phyloP scores from a whole-genome alignment of 495 filamentous ascomycete species.

The Immersiella caudata region DNA sequence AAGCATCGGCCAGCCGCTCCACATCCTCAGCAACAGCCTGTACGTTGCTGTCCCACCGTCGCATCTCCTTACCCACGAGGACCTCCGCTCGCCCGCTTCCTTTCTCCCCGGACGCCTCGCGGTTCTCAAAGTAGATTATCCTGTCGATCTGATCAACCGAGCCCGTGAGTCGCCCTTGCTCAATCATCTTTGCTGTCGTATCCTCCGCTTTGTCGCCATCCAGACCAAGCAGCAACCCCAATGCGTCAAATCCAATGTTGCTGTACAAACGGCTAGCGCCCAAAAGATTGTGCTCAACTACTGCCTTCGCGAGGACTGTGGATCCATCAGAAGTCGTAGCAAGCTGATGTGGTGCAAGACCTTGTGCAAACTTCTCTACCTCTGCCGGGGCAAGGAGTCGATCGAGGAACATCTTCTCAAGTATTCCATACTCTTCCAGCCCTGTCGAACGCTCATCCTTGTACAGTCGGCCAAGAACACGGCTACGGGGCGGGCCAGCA shows the following conservation, averaged over 20 bases:
- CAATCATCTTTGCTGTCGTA: slow-evolving; percentile 92
- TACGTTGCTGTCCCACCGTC: slow-evolving; percentile 88
- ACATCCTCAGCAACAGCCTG: slow-evolving; percentile 84
- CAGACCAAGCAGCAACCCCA: slow-evolving; percentile 76
- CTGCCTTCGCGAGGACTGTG: slow-evolving; percentile 91
- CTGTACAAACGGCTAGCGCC: slow-evolving; percentile 82
- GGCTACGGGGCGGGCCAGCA: slow-evolving; percentile 81
- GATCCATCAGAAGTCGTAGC: slow-evolving; percentile 85
- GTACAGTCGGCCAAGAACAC: slow-evolving; percentile 79
- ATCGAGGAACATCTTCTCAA: slow-evolving; percentile 98
- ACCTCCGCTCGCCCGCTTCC: slow-evolving; percentile 60
- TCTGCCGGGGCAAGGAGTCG: slow-evolving; percentile 77
- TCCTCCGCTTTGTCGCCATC: slow-evolving; percentile 83
- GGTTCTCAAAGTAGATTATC: slow-evolving; percentile 79
- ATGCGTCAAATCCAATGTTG: slow-evolving; percentile 80
- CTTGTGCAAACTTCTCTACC: slow-evolving; percentile 80
- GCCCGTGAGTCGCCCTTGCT: slow-evolving; percentile 83
- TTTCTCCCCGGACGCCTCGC: slow-evolving; percentile 67
- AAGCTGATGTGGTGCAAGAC: slow-evolving; percentile 83
- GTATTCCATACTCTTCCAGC: slow-evolving; percentile 79
- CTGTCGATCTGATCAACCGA: slow-evolving; percentile 94
- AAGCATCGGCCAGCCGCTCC: slow-evolving; percentile 76
- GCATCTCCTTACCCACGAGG: slow-evolving; percentile 66
- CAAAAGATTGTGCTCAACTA: slow-evolving; percentile 93
- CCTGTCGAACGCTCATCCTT: slow-evolving; percentile 85